phyloP scores from a whole-genome alignment of 306 rosid species.

The Carpinus fangiana region DNA sequence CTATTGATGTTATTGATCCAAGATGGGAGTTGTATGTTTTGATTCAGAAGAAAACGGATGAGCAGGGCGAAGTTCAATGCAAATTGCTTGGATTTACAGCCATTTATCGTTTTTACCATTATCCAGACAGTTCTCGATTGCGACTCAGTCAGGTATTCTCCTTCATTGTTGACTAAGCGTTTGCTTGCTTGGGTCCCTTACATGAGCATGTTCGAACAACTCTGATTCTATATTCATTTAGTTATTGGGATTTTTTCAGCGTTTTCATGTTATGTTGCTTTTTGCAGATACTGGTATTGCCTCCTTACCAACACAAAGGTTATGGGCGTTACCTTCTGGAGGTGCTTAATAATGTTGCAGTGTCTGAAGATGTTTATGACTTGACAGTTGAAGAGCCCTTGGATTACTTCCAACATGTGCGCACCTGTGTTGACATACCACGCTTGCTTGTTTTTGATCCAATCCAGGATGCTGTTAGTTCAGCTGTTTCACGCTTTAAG shows the following conservation, averaged over 20 bases:
- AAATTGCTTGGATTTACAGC: slow-evolving; percentile 81
- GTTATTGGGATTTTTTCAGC: background rate
- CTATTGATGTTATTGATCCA: slow-evolving; percentile 80
- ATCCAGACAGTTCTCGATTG: slow-evolving; percentile 74
- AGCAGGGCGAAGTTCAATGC: slow-evolving; percentile 47
- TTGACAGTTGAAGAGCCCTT: slow-evolving; percentile 91
- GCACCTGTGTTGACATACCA: slow-evolving; percentile 66
- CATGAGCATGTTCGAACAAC: background rate
- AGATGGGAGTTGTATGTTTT: slow-evolving; percentile 86
- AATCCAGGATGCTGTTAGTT: slow-evolving; percentile 45
- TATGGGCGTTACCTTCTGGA: slow-evolving; percentile 77
- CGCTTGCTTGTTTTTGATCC: slow-evolving; percentile 64
- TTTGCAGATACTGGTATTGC: slow-evolving; percentile 74
- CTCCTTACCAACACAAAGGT: slow-evolving; percentile 88
- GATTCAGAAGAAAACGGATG: slow-evolving; percentile 54
- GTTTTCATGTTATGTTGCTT: slow-evolving; percentile 22
- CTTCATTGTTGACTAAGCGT: slow-evolving; percentile 16
- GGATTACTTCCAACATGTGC: slow-evolving; percentile 74
- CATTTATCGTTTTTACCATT: slow-evolving; percentile 83
- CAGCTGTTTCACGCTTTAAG: slow-evolving; percentile 60
- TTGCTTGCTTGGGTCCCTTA: slow-evolving; percentile 1
- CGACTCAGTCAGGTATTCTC: slow-evolving; percentile 78
- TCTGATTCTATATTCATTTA: background rate
- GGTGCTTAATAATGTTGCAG: slow-evolving; percentile 64
- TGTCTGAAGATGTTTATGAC: slow-evolving; percentile 73